These are phyloP conservation scores for Mariannaea sp. DNA, from an alignment of 2,329 filamentous ascomycete species.

Conservation along the genomic window DNA sequence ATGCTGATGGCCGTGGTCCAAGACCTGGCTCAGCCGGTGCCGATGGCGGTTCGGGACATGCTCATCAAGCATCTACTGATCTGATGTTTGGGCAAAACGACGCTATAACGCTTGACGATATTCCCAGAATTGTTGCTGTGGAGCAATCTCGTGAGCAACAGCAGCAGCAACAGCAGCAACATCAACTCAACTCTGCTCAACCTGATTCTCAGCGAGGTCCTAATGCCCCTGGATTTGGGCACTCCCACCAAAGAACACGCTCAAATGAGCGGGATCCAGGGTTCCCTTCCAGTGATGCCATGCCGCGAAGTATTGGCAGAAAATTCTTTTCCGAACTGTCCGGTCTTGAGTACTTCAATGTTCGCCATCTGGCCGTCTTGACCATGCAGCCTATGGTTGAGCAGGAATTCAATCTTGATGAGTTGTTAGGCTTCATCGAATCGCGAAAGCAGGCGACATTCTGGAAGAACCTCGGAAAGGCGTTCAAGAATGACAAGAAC, in stretches of 20 bases:
- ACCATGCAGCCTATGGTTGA: constrained; percentile 94
- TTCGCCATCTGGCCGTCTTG: constrained; percentile 90
- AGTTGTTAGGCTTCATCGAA: constrained; percentile 90
- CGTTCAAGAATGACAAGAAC: constrained; percentile 83
- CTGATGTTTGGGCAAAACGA: constrained; percentile 89
- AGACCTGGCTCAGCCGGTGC: constrained; percentile 77
- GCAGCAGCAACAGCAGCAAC: background rate
- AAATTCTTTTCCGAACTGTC: constrained; percentile 97
- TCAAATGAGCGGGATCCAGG: constrained; percentile 58
- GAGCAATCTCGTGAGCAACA: constrained; percentile 89
- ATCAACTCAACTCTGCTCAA: constrained; percentile 61
- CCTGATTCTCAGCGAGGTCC: background rate
- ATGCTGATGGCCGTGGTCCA: constrained; percentile 64
- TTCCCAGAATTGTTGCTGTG: constrained; percentile 91
- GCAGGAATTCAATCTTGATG: constrained; percentile 89
- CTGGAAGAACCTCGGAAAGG: constrained; percentile 98
- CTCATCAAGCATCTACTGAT: constrained; percentile 65
- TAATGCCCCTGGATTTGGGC: constrained; percentile 58
- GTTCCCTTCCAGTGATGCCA: constrained; percentile 56
- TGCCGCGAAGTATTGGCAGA: constrained; percentile 63
- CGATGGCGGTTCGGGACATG: constrained; percentile 50
- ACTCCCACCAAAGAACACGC: constrained; percentile 60
- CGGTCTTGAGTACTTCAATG: constrained; percentile 95
- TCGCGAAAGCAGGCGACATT: constrained; percentile 87
- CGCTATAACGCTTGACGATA: constrained; percentile 92